phyloP scores from a whole-genome alignment of 768 basidiomycete genomes.

The Chalciporus pseudorubinellus region DNA sequence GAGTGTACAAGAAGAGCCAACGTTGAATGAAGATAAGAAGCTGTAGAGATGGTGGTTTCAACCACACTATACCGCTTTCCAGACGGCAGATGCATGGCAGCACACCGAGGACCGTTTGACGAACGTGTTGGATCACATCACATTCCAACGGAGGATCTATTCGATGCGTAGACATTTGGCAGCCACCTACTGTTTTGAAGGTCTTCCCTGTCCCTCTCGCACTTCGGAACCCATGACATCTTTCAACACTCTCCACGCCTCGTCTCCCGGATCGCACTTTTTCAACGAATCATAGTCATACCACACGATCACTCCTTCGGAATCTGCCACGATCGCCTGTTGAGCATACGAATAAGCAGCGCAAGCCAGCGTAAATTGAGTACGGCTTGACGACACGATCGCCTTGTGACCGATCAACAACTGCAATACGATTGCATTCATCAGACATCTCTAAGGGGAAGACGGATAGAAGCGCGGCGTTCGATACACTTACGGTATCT shows the following conservation, averaged over 20 bases:
- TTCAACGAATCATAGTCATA: conserved; percentile 69
- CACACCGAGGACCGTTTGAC: neutral
- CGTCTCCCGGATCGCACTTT: conserved; percentile 63
- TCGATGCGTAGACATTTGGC: neutral
- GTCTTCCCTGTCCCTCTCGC: conserved; percentile 12
- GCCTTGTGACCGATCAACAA: conserved; percentile 65
- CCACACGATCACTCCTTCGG: conserved; percentile 69
- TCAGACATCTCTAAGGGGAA: neutral
- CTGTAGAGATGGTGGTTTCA: neutral
- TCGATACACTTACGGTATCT: conserved; percentile 56
- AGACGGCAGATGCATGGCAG: neutral
- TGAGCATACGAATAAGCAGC: conserved; percentile 67
- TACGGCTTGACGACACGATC: conserved; percentile 35
- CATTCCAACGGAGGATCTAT: neutral
- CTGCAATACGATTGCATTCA: conserved; percentile 29
- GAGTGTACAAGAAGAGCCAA: neutral
- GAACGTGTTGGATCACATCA: neutral
- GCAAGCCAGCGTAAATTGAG: conserved; percentile 49
- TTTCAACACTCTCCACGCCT: conserved; percentile 36
- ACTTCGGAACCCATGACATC: conserved; percentile 20
- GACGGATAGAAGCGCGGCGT: neutral
- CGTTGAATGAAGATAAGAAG: neutral
- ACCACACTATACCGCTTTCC: too few species aligned
- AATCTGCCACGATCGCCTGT: conserved; percentile 59
- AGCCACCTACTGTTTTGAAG: neutral